These are phyloP conservation scores for Gymnopilus junonius DNA, from an alignment of 768 basidiomycete species.

Conservation along the genomic window DNA sequence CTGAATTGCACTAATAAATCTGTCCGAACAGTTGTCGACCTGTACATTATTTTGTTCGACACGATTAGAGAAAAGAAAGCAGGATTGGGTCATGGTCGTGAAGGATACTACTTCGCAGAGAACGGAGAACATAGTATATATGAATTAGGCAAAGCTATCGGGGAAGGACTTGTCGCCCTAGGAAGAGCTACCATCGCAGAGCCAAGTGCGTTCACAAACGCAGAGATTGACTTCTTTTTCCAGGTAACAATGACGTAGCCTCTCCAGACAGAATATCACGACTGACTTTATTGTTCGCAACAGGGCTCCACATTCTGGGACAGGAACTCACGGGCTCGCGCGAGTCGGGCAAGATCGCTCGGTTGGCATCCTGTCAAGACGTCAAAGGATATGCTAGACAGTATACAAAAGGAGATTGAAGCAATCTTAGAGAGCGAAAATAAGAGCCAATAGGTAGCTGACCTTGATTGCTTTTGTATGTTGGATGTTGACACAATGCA, in stretches of 20 bases:
- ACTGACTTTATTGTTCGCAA: neutral
- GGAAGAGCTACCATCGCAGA: constrained; percentile 40
- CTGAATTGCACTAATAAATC: neutral
- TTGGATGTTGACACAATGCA: too few relatives aligned
- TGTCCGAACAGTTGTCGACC: constrained; percentile 39
- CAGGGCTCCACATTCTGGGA: neutral
- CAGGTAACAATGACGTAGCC: too few relatives aligned
- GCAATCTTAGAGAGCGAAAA: too few relatives aligned
- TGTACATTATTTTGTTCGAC: constrained; percentile 50
- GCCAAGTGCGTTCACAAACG: constrained; percentile 50
- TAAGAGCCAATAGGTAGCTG: too few relatives aligned
- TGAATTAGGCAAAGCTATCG: constrained; percentile 44
- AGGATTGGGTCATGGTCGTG: constrained; percentile 45
- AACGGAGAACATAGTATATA: constrained; percentile 50
- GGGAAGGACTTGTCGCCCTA: constrained; percentile 37
- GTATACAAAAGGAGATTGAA: neutral
- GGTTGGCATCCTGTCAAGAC: neutral
- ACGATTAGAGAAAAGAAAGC: constrained; percentile 32
- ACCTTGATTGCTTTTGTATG: too few relatives aligned
- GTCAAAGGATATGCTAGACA: neutral
- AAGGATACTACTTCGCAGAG: constrained; percentile 58
- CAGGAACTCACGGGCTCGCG: neutral
- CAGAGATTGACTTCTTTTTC: constrained; percentile 47
- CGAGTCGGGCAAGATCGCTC: neutral
- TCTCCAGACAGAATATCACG: too few relatives aligned